Conservation (phyloP, 2,329 filamentous ascomycete genomes). For the Pseudocercospora cruenta region DNA sequence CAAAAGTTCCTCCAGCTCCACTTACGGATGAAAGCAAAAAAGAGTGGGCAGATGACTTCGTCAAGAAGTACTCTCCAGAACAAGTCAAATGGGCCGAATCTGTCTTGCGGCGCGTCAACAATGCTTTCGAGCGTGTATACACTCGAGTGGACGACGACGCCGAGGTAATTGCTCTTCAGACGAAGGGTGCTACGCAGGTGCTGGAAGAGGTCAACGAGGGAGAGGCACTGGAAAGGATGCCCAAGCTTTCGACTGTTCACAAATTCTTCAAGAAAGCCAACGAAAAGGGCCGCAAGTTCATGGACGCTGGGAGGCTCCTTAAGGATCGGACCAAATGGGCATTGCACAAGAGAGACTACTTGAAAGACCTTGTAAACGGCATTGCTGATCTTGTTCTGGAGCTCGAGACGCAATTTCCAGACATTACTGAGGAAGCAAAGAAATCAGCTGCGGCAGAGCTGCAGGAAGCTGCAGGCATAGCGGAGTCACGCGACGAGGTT, state of each 20-base stretch:
- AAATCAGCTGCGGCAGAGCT: not conserved
- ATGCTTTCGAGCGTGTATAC: not conserved
- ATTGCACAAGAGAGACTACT: not conserved
- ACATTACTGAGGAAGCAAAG: constrained; percentile 1
- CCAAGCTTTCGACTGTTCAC: not conserved
- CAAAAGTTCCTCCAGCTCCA: not conserved
- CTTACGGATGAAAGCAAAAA: not conserved
- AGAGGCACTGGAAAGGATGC: not conserved
- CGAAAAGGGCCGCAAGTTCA: not conserved
- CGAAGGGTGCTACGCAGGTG: not conserved
- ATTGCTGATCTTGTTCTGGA: not conserved
- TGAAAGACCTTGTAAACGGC: not conserved
- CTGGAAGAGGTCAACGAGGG: not conserved
- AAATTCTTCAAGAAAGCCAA: not conserved
- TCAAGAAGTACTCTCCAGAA: not conserved
- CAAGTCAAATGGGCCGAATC: not conserved
- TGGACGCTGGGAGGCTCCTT: not conserved
- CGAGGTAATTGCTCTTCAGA: not conserved
- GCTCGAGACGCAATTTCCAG: not conserved
- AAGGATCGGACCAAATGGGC: constrained; percentile 2
- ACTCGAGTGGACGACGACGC: not conserved
- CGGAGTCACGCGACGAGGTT: not conserved
- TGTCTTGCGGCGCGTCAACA: not conserved
- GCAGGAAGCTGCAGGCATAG: not conserved
- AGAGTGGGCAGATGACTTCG: not conserved